Percentiles rank a stretch among this genome's conserved stretches.
phyloP scores from a whole-genome alignment of 805 yeast genomes.

The Saccharomyces jurei region DNA sequence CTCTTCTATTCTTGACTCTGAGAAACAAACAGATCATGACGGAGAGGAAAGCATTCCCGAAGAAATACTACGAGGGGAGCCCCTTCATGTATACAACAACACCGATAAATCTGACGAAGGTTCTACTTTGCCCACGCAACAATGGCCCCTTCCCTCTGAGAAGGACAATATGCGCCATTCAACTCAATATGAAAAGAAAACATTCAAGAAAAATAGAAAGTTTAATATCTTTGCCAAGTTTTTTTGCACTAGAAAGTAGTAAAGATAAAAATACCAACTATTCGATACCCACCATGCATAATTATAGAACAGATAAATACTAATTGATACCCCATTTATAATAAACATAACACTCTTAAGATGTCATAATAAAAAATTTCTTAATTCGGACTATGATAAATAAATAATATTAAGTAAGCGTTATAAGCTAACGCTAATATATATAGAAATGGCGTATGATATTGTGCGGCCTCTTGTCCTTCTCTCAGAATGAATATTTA shows the following conservation, averaged over 20 bases:
- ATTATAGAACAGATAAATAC: neutral
- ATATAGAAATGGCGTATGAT: neutral
- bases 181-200: neutral
- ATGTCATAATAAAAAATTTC: neutral
- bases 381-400: slow-evolving; percentile 34
- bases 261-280: neutral
- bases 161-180: neutral
- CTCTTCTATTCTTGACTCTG: neutral
- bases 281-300: neutral
- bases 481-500: neutral
- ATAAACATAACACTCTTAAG: neutral
- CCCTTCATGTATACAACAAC: neutral
- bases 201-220: neutral
- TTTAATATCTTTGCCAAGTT: neutral
- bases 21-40: neutral
- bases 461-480: neutral
- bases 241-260: neutral
- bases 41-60: neutral
- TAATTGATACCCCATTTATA: neutral
- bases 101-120: neutral
- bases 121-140: neutral
- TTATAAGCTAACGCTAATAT: neutral
- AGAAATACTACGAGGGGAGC: neutral
- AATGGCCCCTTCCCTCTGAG: neutral
- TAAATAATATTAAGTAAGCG: slow-evolving; percentile 5